Evolutionary conservation across 495 filamentous ascomycete species (phyloP).

Genomic region (Penicillium silybi): DNA sequence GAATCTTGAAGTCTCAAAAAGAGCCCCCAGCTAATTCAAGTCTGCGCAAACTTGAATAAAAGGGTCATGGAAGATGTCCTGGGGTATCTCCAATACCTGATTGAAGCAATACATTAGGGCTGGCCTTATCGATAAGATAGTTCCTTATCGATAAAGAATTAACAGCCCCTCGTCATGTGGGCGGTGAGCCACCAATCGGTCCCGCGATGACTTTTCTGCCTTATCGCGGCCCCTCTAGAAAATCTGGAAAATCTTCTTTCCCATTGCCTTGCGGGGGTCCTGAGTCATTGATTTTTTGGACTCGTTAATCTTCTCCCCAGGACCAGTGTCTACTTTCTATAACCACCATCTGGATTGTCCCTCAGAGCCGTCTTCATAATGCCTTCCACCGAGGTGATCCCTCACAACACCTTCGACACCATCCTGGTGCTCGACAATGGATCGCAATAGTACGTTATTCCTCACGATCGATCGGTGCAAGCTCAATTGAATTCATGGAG

Average conservation of each 20-base stretch:
- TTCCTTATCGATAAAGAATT: constrained; percentile 9
- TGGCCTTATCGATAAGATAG: too few species aligned
- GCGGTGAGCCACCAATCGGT: constrained; percentile 11
- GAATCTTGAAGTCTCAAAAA: too few species aligned
- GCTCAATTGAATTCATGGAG: constrained; percentile 2
- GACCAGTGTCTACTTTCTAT: constrained; percentile 1
- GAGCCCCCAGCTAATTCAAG: too few species aligned
- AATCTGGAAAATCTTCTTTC: constrained; percentile 10
- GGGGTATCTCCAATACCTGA: too few species aligned
- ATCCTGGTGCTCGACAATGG: constrained; percentile 17
- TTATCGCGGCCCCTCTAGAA: constrained; percentile 5
- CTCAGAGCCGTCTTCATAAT: not conserved
- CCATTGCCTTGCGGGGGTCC: constrained; percentile 6
- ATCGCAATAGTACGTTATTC: constrained; percentile 27
- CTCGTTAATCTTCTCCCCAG: not conserved
- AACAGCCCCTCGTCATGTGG: constrained; percentile 15
- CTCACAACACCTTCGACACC: constrained; percentile 60
- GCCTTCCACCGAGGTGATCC: constrained; percentile 20
- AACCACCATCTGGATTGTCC: not conserved
- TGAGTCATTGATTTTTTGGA: not conserved
- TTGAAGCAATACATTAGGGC: too few species aligned
- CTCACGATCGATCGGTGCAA: constrained; percentile 1
- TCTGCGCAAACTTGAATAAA: too few species aligned
- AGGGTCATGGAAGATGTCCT: too few species aligned
- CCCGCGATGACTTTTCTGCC: constrained; percentile 1